Base-by-base conservation (phyloP, 2,329 filamentous ascomycete genomes). In the Xylaria sp. region DNA sequence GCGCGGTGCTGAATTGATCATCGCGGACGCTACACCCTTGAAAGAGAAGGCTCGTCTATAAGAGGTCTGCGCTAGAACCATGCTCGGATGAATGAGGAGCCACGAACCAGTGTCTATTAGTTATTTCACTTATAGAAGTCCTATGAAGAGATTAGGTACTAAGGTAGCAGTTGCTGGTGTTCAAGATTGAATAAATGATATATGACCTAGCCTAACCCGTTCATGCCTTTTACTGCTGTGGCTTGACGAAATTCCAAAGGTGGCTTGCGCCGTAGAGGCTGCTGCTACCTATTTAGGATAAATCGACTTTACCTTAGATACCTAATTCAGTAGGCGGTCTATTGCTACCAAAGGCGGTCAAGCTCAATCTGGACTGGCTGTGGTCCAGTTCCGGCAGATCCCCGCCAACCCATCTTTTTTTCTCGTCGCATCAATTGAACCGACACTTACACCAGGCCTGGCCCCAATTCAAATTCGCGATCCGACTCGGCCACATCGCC, bases 1-100 rank as follows among this genome's bases (percentile, higher is more conserved):
- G 85, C 84, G 90, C 59, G 89, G 87, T 5, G 93, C 93, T 0
- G 93, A 97, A 82, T 77, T 97, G 75, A 89, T 97, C 73, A 89
- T 89, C 29, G 83, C 88, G 73, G 87, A 92, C 67, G 90, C 85
- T 60, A 86, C 87, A 6, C 60, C 61, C 25, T 56, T 69, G 59
- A 57, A 66, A 52, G 71, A 74, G 65, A 72, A 54, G 47, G 72
- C 75, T 15, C 72, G 70, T 48, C 66, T 76, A 65, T 76, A 47
- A 72, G 47, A 37, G 7, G 35, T 56, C 13, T 21, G 21, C 11
- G 29, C 15, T 47, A 35, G 21, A 31, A 38, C 44, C 49, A 10
- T 41, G 29, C 27, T 35, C n/a, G 51, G 43, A 23, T 11, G 33
- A 27, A 35, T 21, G n/a, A 13, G 37, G 11, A 13, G 15, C 6